phyloP scores from a whole-genome alignment of 2,329 filamentous ascomycete species.

The Alternaria solani region DNA sequence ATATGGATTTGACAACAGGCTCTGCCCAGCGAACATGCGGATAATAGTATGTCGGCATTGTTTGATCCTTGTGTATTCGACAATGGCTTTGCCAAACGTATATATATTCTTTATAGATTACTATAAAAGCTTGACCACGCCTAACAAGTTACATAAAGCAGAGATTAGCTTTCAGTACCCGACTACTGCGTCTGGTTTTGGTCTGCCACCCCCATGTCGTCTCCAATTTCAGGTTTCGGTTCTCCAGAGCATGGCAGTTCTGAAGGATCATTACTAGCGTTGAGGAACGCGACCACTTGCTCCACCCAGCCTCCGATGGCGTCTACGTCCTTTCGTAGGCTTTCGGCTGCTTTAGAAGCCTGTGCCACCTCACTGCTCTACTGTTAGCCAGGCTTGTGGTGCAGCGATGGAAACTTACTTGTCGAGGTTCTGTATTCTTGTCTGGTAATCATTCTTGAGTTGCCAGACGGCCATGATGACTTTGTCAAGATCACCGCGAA shows the following conservation, averaged over 20 bases:
- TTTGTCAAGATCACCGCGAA: neutral
- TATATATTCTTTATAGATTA: neutral
- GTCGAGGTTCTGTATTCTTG: neutral
- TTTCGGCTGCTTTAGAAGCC: neutral
- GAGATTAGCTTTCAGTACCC: neutral
- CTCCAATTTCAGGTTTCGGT: neutral
- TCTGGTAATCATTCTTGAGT: neutral
- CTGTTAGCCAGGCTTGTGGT: neutral
- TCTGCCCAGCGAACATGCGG: neutral
- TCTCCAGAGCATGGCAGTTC: neutral
- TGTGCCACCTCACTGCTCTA: neutral
- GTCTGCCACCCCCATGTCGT: neutral
- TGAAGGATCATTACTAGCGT: neutral
- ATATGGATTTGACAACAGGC: neutral
- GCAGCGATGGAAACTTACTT: neutral
- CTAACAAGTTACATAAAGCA: neutral
- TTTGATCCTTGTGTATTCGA: neutral
- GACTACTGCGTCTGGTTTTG: neutral
- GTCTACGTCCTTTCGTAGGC: constrained; percentile 5
- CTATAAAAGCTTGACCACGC: neutral
- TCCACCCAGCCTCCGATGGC: neutral
- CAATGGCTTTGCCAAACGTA: neutral
- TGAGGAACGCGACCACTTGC: neutral
- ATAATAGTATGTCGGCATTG: neutral
- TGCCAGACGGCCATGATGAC: neutral